These are phyloP conservation scores for Fraxinus sp. DNA, from an alignment of 305 asterid species.

Conservation along the genomic window DNA sequence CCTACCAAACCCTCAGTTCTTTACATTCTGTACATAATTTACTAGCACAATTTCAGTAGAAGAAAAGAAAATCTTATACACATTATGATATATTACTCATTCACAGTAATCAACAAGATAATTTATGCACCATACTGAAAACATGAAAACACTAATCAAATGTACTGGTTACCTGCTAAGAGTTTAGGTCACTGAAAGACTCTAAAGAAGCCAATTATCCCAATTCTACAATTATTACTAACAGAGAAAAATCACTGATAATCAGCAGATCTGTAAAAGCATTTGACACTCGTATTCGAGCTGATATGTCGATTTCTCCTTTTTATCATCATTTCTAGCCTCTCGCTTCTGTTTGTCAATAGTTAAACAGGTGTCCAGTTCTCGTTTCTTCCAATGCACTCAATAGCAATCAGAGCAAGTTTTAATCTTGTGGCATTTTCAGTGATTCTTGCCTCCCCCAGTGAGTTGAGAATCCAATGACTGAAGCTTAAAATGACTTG, in stretches of 20 bases:
- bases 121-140: neutral
- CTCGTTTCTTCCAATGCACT: neutral
- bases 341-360: neutral
- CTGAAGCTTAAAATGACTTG: neutral
- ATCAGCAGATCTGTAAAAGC: neutral
- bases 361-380: neutral
- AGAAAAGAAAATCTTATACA: neutral
- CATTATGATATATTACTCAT: neutral
- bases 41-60: neutral
- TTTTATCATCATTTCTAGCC: neutral
- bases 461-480: neutral
- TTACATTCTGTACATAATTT: neutral
- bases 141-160: neutral
- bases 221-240: neutral
- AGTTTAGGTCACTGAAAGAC: neutral
- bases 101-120: neutral
- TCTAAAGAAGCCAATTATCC: neutral
- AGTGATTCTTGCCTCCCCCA: neutral
- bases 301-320: neutral
- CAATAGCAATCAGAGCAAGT: neutral
- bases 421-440: neutral
- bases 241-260: conserved; percentile 1
- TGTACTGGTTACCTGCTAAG: conserved; percentile 10
- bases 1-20: neutral
- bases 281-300: neutral